These are phyloP conservation scores for Zymoseptoria ardabiliae DNA, from an alignment of 2,329 filamentous ascomycete genomes.

Conservation along the genomic window DNA sequence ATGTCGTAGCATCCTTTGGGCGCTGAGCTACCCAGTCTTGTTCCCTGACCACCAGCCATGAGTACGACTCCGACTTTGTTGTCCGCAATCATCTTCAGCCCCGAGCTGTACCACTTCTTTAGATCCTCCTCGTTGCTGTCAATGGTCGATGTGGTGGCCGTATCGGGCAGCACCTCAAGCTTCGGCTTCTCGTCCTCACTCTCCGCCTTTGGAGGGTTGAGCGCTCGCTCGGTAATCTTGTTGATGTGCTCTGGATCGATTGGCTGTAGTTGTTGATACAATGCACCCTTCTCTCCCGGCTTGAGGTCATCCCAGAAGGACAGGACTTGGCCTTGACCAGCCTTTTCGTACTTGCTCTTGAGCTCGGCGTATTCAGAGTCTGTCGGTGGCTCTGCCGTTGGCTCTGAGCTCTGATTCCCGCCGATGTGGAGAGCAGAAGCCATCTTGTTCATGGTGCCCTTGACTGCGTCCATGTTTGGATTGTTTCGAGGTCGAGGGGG, in stretches of 20 bases:
- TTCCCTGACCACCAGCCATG: constrained; percentile 96
- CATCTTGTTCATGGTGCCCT: constrained; percentile 16
- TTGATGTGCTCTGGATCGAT: constrained; percentile 87
- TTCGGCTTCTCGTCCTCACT: constrained; percentile 45
- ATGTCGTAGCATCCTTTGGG: constrained; percentile 98
- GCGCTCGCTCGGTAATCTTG: constrained; percentile 70
- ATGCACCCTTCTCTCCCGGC: constrained; percentile 62
- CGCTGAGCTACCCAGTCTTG: constrained; percentile 83
- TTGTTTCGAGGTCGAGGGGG: not conserved
- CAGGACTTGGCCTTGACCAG: constrained; percentile 75
- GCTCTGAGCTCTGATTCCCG: constrained; percentile 17
- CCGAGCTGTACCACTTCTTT: constrained; percentile 71
- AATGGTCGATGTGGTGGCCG: constrained; percentile 81
- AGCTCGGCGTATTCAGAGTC: constrained; percentile 61
- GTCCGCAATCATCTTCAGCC: constrained; percentile 57
- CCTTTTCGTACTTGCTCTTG: constrained; percentile 64
- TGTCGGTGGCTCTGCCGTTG: constrained; percentile 48
- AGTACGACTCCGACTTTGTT: constrained; percentile 78
- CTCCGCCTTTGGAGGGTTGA: constrained; percentile 64
- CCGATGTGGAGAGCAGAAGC: constrained; percentile 17
- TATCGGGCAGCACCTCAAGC: constrained; percentile 82
- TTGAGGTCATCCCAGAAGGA: constrained; percentile 78
- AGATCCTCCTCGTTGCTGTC: constrained; percentile 76
- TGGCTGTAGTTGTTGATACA: constrained; percentile 73
- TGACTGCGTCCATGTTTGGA: constrained; percentile 16